Evolutionary conservation across 768 basidiomycete genomes (phyloP).

Genomic region (Naganishia antarctica): DNA sequence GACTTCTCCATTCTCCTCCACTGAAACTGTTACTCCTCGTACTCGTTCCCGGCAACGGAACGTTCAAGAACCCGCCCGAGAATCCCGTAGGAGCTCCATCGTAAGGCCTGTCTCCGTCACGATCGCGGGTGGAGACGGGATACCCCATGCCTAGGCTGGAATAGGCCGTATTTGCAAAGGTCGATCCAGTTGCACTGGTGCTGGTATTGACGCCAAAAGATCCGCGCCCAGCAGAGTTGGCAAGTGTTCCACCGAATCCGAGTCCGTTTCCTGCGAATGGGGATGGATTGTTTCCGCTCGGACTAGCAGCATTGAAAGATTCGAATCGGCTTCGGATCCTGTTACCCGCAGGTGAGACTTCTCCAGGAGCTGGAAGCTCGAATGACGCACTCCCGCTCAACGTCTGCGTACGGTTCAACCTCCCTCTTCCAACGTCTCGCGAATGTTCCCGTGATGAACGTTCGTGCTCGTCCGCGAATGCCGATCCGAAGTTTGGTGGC

Average conservation of each 20-base stretch:
- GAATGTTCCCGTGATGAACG: neutral
- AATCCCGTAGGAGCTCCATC: slow-evolving; percentile 16
- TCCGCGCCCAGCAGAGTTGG: slow-evolving; percentile 6
- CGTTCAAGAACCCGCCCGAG: slow-evolving; percentile 6
- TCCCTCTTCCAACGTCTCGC: neutral
- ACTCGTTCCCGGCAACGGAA: slow-evolving; percentile 31
- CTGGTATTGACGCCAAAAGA: slow-evolving; percentile 15
- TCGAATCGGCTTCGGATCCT: neutral
- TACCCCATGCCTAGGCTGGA: neutral
- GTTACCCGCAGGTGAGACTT: neutral
- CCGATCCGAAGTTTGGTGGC: neutral
- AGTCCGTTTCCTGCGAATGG: slow-evolving; percentile 11
- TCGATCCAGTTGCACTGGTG: neutral
- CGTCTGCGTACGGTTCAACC: neutral
- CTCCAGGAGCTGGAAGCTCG: slow-evolving; percentile 1
- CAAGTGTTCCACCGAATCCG: slow-evolving; percentile 12
- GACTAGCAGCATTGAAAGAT: neutral
- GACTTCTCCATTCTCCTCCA: slow-evolving; percentile 34
- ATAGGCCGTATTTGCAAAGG: neutral
- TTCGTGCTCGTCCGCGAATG: neutral
- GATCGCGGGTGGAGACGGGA: neutral
- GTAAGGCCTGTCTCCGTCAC: neutral
- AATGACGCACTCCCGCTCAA: neutral
- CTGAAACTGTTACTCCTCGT: slow-evolving; percentile 46
- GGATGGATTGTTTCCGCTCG: neutral